Base-by-base conservation (phyloP, 768 basidiomycete genomes). In the Lyophyllum decastes region DNA sequence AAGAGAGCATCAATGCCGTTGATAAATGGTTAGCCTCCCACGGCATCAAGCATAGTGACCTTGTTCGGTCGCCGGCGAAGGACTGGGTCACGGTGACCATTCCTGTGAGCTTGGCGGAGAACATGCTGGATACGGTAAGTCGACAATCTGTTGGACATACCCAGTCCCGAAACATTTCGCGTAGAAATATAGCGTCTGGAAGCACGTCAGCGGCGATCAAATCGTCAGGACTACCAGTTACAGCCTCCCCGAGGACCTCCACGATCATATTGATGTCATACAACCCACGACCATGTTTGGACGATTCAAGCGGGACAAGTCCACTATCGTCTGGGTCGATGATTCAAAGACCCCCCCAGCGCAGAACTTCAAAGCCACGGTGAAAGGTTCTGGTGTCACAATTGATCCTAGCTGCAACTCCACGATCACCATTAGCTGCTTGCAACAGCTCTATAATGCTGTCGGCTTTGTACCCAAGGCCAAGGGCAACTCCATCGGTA, bases 231-330 rank as follows among this genome's bases (percentile, higher is more conserved):
- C 90, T n/a, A 85, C 83, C 3, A 76, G 74, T 57, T 91, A 89
- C 73, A 86, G 83, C 63, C 78, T 92, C 17, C 89, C 89, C 0
- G 75, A 76, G 46, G 59, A 79, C 55, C 69, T 90, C 46, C 78
- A 85, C 62, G 71, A 74, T 2, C 87, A 90, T 64, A 68, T 90
- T 55, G 87, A 89, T 35, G 69, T 90, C 27, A 74, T 91, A 26
- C 87, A 90, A 59, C 89, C 89, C 0, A 90, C 89, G 2, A 90
- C 88, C 1, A 79, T 83, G 68, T 91, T 90, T 63, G 73, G 78
- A 43, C 79, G 78, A 56, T 70, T 74, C 58, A 76, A 73, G 50
- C 67, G 73, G 12, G 74, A 80, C 61, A 76, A 63, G 56, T 76
- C 77, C 4, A 81, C 74, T 0, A 61, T 73, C 16, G 62, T 69